Base-by-base conservation (phyloP, 2,329 filamentous ascomycete species). In the Chaetomium globosum region DNA sequence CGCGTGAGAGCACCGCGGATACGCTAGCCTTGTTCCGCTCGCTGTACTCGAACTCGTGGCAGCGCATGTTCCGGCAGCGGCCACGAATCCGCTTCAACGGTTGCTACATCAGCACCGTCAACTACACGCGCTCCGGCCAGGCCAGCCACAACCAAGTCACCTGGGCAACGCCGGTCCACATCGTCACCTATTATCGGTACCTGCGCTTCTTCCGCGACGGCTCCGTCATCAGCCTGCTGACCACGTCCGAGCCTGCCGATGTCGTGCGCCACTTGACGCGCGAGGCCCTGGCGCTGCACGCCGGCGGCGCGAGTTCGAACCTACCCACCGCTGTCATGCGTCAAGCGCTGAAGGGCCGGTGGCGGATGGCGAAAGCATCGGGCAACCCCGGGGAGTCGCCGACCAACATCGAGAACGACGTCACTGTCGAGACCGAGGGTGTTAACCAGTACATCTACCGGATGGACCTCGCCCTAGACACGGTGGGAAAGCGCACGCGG, bases 181-280 rank as follows among this genome's bases (percentile, higher is more conserved):
- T 98, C 65, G 93, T 99, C 57, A 99, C 95, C 0, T 99, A 98
- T 79, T 99, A 96, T 80, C 92, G 95, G 65, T 99, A 98, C 78
- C 85, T 99, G 3, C 91, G 95, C 61, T 95, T 99, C 80, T 95
- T 95, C 80, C 90, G 93, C 28, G 92, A 98, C 76, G 95, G 95
- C 31, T 89, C 90, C 1, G 87, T 85, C 69, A 88, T 98, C 65
- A 92, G 88, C 61, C 83, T 99, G 1, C 83, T 96, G 43, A 92
- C 90, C 0, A 96, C 91, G 0, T 79, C 85, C 5, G 92, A 97
- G 74, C 95, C 95, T 0, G 79, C 84, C n/a, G 91, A 96, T 21
- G 91, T 98, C 13, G 92, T 99, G 0, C 91, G 93, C 63, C 85
- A 94, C 72, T 82, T 99, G 23, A 92, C 87, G 46, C 87, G 86